Evolutionary conservation across 148 eudicot genomes (phyloP).

Genomic region (Vaccinium myrtillus): DNA sequence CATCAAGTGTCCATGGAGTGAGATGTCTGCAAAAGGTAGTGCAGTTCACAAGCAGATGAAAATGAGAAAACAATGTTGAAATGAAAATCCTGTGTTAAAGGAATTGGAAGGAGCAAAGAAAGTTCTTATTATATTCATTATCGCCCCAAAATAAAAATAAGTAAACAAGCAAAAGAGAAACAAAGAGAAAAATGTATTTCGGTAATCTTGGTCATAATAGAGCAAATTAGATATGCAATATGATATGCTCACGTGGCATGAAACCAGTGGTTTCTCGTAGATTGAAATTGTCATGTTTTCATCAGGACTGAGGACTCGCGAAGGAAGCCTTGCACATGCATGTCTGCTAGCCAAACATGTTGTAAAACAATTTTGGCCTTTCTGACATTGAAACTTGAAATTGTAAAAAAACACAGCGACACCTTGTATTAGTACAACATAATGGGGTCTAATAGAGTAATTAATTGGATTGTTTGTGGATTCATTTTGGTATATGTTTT

Average conservation of each 20-base stretch:
- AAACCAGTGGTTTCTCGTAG: neutral
- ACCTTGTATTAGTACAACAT: neutral
- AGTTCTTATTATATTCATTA: neutral
- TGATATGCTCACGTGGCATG: neutral
- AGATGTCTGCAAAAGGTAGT: conserved; percentile 42
- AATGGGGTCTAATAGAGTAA: neutral
- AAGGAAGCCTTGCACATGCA: neutral
- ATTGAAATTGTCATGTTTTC: neutral
- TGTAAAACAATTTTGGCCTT: neutral
- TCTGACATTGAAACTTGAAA: neutral
- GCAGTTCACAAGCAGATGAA: neutral
- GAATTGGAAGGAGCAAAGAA: neutral
- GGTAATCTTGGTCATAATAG: neutral
- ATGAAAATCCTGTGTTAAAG: neutral
- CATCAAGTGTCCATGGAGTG: conserved; percentile 50
- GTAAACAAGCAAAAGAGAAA: neutral
- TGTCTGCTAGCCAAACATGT: neutral
- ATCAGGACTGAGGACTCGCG: neutral
- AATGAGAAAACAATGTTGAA: neutral
- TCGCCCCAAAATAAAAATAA: neutral
- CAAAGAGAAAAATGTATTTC: neutral
- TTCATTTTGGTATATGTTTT: neutral
- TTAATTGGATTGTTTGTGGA: neutral
- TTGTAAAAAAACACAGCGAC: neutral
- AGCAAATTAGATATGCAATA: neutral